Conservation (phyloP, 129 eudicot species). For the Lactuca sativa region DNA sequence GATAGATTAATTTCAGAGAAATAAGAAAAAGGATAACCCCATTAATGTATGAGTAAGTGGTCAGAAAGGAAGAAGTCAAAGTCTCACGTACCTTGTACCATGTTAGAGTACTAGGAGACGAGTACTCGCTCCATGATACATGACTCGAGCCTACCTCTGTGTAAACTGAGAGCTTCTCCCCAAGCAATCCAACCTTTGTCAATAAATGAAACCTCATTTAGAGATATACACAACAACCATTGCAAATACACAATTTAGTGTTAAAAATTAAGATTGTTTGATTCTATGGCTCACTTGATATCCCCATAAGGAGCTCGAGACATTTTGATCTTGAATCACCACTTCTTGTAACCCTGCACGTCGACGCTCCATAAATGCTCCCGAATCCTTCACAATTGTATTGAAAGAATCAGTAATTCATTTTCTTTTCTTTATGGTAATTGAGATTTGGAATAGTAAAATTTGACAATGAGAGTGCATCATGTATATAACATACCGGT, state of each 20-base stretch:
- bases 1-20: background rate
- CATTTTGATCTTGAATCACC: conserved; percentile 34
- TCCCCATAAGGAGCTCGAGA: conserved; percentile 69
- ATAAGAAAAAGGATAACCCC: background rate
- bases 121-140: conserved; percentile 48
- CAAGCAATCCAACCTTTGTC: conserved; percentile 66
- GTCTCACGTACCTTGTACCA: conserved; percentile 74
- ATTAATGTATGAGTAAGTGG: too few species aligned
- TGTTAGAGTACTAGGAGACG: conserved; percentile 43
- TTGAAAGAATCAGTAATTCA: background rate
- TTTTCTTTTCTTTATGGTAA: background rate
- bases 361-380: conserved; percentile 66
- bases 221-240: background rate
- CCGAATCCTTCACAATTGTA: conserved; percentile 58
- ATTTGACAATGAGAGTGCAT: background rate
- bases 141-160: conserved; percentile 43
- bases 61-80: background rate
- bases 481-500: conserved; percentile 49
- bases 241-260: background rate
- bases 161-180: conserved; percentile 60
- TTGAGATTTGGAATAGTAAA: background rate
- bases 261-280: background rate
- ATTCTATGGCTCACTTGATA: conserved; percentile 47
- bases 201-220: background rate
- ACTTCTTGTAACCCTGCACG: conserved; percentile 51